phyloP scores from a whole-genome alignment of 768 basidiomycete genomes.

The Harrya chromipes region DNA sequence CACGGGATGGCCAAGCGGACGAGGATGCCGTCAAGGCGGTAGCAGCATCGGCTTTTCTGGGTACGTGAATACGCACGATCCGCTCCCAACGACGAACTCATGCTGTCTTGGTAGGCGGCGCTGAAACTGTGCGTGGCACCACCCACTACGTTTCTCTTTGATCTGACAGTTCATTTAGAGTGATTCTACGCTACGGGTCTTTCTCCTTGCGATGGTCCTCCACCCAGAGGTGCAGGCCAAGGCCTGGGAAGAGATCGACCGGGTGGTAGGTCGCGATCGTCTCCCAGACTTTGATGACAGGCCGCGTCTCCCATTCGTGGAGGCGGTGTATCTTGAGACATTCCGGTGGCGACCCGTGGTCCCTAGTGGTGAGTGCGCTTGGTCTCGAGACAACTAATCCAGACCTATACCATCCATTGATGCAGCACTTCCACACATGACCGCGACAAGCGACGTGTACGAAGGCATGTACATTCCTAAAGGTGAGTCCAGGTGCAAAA shows the following conservation, averaged over 20 bases:
- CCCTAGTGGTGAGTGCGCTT: conserved; percentile 24
- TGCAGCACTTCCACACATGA: conserved; percentile 24
- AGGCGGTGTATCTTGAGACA: conserved; percentile 31
- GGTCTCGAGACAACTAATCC: background rate
- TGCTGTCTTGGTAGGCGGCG: conserved; percentile 16
- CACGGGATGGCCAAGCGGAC: background rate
- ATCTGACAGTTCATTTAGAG: conserved; percentile 9
- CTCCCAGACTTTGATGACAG: conserved; percentile 30
- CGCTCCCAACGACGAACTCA: background rate
- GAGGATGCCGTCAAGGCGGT: conserved; percentile 22
- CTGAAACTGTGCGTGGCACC: conserved; percentile 22
- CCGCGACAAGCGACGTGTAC: conserved; percentile 23
- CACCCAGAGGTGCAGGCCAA: conserved; percentile 31
- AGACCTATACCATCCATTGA: background rate
- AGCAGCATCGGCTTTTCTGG: conserved; percentile 21
- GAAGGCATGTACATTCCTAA: conserved; percentile 31
- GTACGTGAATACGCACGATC: conserved; percentile 3
- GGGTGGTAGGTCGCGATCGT: conserved; percentile 28
- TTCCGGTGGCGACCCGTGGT: conserved; percentile 30
- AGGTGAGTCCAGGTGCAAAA: conserved; percentile 10
- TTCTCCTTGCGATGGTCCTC: conserved; percentile 34
- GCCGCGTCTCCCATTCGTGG: conserved; percentile 29
- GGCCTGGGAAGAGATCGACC: conserved; percentile 32
- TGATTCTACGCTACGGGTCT: conserved; percentile 16
- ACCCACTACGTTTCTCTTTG: too few relatives aligned